phyloP scores from a whole-genome alignment of 352 stramenopile species.

The Elongisporangium senticosum region DNA sequence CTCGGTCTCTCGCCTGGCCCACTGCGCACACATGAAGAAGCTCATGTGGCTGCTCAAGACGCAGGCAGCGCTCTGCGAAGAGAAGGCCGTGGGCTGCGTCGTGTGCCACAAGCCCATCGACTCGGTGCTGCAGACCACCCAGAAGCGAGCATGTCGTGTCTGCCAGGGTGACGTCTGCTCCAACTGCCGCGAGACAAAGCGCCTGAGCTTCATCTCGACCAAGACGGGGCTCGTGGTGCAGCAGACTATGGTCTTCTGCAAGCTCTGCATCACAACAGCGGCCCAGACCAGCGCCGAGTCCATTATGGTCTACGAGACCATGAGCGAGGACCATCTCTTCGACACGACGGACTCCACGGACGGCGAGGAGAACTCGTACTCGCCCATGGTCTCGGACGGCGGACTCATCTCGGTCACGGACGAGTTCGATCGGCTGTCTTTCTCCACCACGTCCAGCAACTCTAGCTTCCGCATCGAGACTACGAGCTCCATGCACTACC shows the following conservation, averaged over 20 bases:
- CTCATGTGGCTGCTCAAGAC: conserved; percentile 34
- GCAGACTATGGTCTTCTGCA: background rate
- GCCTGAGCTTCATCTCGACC: conserved; percentile 29
- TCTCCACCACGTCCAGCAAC: background rate
- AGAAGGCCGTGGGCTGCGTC: conserved; percentile 19
- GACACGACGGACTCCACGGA: background rate
- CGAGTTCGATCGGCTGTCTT: background rate
- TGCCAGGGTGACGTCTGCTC: conserved; percentile 31
- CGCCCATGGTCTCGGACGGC: background rate
- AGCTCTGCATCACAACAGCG: background rate
- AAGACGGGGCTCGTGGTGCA: background rate
- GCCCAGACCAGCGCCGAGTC: background rate
- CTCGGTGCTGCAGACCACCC: conserved; percentile 20
- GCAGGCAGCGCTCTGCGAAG: conserved; percentile 12
- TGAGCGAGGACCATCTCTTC: background rate
- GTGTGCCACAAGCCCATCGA: conserved; percentile 26
- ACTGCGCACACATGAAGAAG: conserved; percentile 44
- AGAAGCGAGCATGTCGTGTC: conserved; percentile 17
- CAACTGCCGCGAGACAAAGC: conserved; percentile 32
- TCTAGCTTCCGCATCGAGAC: background rate
- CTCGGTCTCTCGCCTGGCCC: conserved; percentile 21
- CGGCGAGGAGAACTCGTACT: background rate
- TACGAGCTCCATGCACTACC: background rate
- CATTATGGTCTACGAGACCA: background rate
- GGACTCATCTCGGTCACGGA: background rate